Base-by-base conservation (phyloP, 2,329 filamentous ascomycete species). In the Colletotrichum graminicola region DNA sequence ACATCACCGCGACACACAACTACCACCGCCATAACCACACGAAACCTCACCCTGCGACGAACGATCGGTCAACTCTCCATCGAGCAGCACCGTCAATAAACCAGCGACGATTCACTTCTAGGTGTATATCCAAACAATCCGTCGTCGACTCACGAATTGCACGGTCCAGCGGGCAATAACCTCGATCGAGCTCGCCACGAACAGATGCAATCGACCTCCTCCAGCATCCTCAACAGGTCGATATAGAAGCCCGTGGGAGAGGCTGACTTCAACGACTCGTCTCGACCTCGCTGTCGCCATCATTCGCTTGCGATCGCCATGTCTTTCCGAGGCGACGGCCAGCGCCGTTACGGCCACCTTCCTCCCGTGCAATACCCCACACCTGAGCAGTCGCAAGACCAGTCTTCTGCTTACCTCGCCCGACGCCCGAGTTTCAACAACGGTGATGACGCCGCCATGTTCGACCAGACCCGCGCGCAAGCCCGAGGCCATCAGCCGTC, bases 401-500 rank as follows among this genome's bases (percentile, higher is more conserved):
- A 82, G 71, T 77, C 80, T 47, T 77, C 80, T 47, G 32, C 67
- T 54, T 83, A 84, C 74, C 80, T 83, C 7, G 79, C 78, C 54
- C 86, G 92, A 75, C 87, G 89, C 74, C 87, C 89, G 60, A 95
- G 92, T 83, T 94, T 93, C 83, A 91, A 94, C 79, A 89, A 87
- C 75, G 93, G 92, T 74, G 93, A 96, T 79, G 93, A 95, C 79
- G 84, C 86, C 59, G 82, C 84, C 60, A 89, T 72, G 61, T 73
- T 76, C 76, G 67, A 72, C 74, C 73, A 71, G 60, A 63, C 29
- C 54, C 56, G 47, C 26, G 59, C 45, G 34, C 73, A 74, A 39
- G 49, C 60, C 62, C 71, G 62, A 8, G 64, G 73, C 61, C 61
- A 75, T 76, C 76, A 80, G 79, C 64, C 77, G 77, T 66, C 73